Percentiles rank a stretch among this genome's conserved stretches.
phyloP scores from a whole-genome alignment of 164 flowering plant genomes.

The Chimonanthus salicifolius region DNA sequence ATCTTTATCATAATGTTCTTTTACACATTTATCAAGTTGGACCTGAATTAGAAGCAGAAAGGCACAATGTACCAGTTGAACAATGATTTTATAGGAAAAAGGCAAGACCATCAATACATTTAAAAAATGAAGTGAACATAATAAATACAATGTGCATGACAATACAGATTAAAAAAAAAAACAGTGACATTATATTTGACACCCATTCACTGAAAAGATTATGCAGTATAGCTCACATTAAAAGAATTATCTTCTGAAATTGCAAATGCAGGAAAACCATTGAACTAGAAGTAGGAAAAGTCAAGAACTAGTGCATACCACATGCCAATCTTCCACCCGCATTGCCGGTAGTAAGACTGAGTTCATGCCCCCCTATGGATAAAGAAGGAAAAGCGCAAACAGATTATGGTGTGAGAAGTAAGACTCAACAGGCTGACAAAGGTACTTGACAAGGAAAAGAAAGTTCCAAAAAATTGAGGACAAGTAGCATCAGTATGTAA shows the following conservation, averaged over 20 bases:
- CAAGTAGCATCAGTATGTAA: neutral
- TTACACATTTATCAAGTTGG: too few species aligned
- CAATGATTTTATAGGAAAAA: too few species aligned
- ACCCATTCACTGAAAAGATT: neutral
- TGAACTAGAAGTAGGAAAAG: neutral
- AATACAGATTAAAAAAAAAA: too few species aligned
- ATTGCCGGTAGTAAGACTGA: conserved; percentile 86
- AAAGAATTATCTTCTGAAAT: neutral
- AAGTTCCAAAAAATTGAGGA: neutral
- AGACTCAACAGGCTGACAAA: neutral
- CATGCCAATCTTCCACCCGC: conserved; percentile 98
- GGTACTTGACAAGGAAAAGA: neutral
- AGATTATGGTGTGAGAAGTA: neutral
- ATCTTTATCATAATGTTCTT: too few species aligned
- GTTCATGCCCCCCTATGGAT: conserved; percentile 84
- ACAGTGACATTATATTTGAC: too few species aligned
- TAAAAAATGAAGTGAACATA: too few species aligned
- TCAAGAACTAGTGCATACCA: conserved; percentile 46
- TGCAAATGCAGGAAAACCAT: neutral
- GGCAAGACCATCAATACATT: too few species aligned
- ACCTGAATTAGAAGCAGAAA: too few species aligned
- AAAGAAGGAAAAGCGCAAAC: conserved; percentile 7
- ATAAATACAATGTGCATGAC: too few species aligned
- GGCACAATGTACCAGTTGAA: too few species aligned
- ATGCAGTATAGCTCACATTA: neutral